Evolutionary conservation across 2,329 filamentous ascomycete genomes (phyloP).

Genomic region (Alternaria ventricosa): DNA sequence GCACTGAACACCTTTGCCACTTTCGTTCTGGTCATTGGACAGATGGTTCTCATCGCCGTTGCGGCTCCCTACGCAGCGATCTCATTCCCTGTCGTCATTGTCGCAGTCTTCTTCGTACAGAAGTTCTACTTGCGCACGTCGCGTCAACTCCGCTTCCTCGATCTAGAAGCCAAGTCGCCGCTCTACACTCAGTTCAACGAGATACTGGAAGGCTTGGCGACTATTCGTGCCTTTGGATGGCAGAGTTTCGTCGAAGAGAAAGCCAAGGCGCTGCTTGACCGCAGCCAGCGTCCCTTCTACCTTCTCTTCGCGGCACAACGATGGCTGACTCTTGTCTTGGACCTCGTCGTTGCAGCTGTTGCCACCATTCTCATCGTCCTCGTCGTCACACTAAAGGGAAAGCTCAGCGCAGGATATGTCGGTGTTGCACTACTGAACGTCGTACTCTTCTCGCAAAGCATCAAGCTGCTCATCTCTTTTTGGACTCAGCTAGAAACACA

Average conservation of each 20-base stretch:
- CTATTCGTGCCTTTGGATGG: conserved; percentile 61
- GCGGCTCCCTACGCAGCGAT: conserved; percentile 51
- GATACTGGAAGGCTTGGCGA: conserved; percentile 56
- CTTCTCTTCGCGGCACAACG: conserved; percentile 55
- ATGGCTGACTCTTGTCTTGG: conserved; percentile 53
- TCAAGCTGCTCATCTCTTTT: conserved; percentile 58
- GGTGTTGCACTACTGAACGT: conserved; percentile 63
- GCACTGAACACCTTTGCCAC: conserved; percentile 45
- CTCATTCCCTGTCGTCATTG: conserved; percentile 48
- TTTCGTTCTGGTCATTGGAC: conserved; percentile 42
- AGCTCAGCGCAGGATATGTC: conserved; percentile 57
- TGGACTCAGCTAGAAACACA: conserved; percentile 66
- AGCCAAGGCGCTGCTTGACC: conserved; percentile 48
- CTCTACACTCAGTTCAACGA: conserved; percentile 62
- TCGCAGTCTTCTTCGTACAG: conserved; percentile 52
- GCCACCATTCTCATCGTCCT: conserved; percentile 48
- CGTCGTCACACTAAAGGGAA: conserved; percentile 44
- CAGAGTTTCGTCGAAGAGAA: conserved; percentile 48
- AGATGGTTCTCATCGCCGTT: conserved; percentile 49
- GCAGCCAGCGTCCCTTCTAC: conserved; percentile 54
- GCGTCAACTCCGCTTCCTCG: conserved; percentile 58
- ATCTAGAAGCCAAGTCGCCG: conserved; percentile 59
- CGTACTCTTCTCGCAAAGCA: conserved; percentile 59
- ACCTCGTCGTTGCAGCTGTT: conserved; percentile 50
- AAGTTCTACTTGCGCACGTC: conserved; percentile 57